Evolutionary conservation across 805 yeast species (phyloP).

Genomic region (Yarrowia keelungensis): DNA sequence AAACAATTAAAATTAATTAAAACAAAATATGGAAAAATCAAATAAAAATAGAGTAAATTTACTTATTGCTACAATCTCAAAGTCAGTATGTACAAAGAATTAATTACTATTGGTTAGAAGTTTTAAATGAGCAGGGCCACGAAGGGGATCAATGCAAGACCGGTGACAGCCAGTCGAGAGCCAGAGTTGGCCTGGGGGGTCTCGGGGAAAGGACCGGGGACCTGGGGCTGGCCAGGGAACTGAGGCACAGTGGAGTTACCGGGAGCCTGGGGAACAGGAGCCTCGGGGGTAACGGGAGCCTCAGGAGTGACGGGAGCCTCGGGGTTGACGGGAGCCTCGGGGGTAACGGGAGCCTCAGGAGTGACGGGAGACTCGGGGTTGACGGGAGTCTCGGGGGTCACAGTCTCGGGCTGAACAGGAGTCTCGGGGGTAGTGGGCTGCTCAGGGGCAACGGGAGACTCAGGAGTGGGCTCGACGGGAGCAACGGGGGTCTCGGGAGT

Average conservation of each 20-base stretch:
- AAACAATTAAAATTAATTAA: no score
- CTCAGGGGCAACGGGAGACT: slow-evolving; percentile 10
- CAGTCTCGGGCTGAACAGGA: background rate
- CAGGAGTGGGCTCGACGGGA: background rate
- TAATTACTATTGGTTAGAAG: slow-evolving; percentile 8
- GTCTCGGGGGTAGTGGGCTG: background rate
- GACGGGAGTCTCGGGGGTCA: slow-evolving; percentile 12
- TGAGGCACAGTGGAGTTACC: background rate
- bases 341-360: background rate
- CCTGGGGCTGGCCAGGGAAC: background rate
- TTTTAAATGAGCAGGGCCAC: slow-evolving; percentile 23
- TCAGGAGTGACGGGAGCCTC: background rate
- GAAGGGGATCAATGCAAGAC: slow-evolving; percentile 17
- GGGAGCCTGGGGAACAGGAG: background rate
- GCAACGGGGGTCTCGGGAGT: background rate
- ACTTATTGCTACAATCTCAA: no score
- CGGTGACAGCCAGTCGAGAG: slow-evolving; percentile 11
- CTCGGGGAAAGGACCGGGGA: slow-evolving; percentile 3
- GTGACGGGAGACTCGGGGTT: background rate
- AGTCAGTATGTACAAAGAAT: background rate
- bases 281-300: background rate
- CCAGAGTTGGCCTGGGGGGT: slow-evolving; percentile 27
- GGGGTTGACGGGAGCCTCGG: background rate
- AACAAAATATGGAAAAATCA: no score
- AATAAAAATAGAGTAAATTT: no score